Evolutionary conservation across 1,139 yeast genomes (phyloP).

Genomic region (Saccharomycopsis phalli): DNA sequence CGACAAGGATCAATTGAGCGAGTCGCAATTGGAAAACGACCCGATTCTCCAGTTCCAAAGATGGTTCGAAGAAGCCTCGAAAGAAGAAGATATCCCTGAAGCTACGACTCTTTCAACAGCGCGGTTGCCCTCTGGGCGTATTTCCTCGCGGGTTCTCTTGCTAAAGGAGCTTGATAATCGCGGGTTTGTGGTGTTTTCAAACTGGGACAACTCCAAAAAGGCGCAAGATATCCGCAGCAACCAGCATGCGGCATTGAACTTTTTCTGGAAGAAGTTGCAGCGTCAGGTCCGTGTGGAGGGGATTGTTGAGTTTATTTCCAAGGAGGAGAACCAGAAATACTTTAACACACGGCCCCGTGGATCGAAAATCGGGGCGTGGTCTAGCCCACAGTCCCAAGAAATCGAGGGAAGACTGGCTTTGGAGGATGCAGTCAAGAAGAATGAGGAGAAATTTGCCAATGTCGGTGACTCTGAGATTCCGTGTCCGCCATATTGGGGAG

Average conservation of each 20-base stretch:
- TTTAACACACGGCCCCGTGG: constrained; percentile 87
- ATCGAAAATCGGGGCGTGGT: constrained; percentile 94
- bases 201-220: constrained; percentile 85
- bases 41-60: constrained; percentile 72
- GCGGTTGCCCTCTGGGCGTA: constrained; percentile 76
- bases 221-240: constrained; percentile 60
- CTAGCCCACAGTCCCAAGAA: constrained; percentile 75
- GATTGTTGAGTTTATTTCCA: constrained; percentile 57
- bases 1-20: constrained; percentile 54
- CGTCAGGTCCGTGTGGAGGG: constrained; percentile 95
- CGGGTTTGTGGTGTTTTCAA: constrained; percentile 86
- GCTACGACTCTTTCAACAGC: constrained; percentile 79
- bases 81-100: constrained; percentile 57
- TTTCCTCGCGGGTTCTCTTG: constrained; percentile 73
- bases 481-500: constrained; percentile 96
- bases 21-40: constrained; percentile 40
- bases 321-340: constrained; percentile 69
- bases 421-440: constrained; percentile 41
- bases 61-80: constrained; percentile 82
- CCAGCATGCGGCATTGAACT: constrained; percentile 75
- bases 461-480: constrained; percentile 54
- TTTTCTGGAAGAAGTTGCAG: constrained; percentile 86
- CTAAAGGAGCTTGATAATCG: constrained; percentile 79
- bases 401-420: constrained; percentile 53
- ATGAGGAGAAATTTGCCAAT: constrained; percentile 51